These are phyloP conservation scores for Nakazawaea peltata DNA, from an alignment of 805 yeast species.

Conservation along the genomic window DNA sequence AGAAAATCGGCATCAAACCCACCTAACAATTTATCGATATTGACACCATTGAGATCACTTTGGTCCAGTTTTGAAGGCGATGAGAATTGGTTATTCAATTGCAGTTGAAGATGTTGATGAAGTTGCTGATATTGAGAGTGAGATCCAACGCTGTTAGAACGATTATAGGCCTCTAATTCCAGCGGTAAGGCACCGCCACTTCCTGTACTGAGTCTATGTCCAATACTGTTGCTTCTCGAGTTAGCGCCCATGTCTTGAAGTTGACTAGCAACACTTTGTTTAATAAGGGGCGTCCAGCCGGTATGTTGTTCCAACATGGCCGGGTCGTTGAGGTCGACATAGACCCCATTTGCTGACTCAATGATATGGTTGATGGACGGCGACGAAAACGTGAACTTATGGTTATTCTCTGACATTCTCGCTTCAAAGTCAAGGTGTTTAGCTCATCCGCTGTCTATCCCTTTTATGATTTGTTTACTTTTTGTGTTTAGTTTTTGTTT, in stretches of 20 bases:
- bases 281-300: conserved; percentile 11
- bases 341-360: conserved; percentile 6
- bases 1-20: conserved; percentile 7
- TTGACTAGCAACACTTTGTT: conserved; percentile 3
- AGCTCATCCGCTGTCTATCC: background rate
- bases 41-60: background rate
- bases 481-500: background rate
- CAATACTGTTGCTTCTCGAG: no score
- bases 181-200: no score
- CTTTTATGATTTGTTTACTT: conserved; percentile 1
- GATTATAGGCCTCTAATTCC: no score
- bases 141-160: no score
- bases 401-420: background rate
- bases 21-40: conserved; percentile 6
- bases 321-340: background rate
- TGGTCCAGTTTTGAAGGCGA: conserved; percentile 9
- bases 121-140: background rate
- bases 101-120: no score
- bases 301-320: conserved; percentile 7
- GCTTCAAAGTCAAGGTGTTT: no score
- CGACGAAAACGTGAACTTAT: conserved; percentile 8
- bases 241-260: no score
- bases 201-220: no score
- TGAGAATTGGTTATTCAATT: conserved; percentile 5
- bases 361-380: conserved; percentile 9